A percentile compares a stretch with the other conserved stretches of the same genome.
phyloP scores from a whole-genome alignment of 2,329 filamentous ascomycete species.

The Claviceps citrina region DNA sequence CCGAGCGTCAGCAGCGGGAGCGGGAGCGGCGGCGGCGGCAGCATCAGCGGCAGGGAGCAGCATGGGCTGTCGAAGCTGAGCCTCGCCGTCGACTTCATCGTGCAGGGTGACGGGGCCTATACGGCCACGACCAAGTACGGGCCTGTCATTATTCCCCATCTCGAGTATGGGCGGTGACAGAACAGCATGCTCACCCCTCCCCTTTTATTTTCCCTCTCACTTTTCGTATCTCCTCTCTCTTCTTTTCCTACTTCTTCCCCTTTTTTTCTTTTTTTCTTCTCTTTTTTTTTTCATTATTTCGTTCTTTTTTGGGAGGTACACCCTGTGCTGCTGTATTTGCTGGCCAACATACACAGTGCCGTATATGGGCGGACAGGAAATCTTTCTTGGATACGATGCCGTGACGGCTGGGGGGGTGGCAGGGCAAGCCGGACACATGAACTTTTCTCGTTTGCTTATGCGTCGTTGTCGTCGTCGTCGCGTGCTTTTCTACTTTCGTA shows the following conservation, averaged over 20 bases:
- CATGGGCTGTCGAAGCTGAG: slow-evolving; percentile 52
- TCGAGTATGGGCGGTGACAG: slow-evolving; percentile 56
- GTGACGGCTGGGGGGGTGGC: too few species aligned
- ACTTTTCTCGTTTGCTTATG: too few species aligned
- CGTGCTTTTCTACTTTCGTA: too few species aligned
- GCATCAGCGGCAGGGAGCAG: slow-evolving; percentile 20
- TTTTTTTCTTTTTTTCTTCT: neutral
- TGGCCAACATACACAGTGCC: neutral
- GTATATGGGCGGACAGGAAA: neutral
- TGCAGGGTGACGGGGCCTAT: slow-evolving; percentile 77
- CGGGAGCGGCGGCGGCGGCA: slow-evolving; percentile 20
- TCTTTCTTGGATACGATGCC: neutral
- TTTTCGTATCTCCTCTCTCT: neutral
- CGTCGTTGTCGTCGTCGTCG: too few species aligned
- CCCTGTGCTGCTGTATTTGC: neutral
- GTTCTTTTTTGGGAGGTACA: neutral
- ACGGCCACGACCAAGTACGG: slow-evolving; percentile 85
- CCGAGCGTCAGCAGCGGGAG: slow-evolving; percentile 19
- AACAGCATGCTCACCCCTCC: too few species aligned
- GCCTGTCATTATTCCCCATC: slow-evolving; percentile 81
- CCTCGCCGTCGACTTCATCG: slow-evolving; percentile 89
- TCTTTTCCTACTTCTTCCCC: neutral
- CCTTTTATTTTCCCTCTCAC: neutral
- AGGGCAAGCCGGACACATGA: too few species aligned
- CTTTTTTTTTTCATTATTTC: neutral